Evolutionary conservation across 2,329 filamentous ascomycete species (phyloP).

Genomic region (Pseudogymnoascus destructans): DNA sequence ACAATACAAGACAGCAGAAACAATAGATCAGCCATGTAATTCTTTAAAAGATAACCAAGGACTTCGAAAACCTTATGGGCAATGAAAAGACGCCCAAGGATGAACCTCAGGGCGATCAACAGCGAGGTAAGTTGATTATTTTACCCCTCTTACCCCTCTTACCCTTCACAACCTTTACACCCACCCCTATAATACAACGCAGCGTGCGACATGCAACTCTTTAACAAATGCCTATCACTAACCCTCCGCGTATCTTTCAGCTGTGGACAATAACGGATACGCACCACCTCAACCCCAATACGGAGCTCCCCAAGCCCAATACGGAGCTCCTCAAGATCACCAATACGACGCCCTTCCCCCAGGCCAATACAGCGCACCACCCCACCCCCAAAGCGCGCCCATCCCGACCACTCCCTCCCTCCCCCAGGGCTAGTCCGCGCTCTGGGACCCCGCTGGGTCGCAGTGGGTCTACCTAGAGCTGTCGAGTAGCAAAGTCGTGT

Average conservation of each 20-base stretch:
- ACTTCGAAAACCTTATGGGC: constrained; percentile 37
- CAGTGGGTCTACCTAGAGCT: constrained; percentile 51
- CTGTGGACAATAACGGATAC: not conserved
- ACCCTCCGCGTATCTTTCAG: constrained; percentile 11
- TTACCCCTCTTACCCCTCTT: constrained; percentile 10
- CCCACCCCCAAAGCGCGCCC: constrained; percentile 5
- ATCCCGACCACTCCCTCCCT: constrained; percentile 23
- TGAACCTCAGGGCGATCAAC: not conserved
- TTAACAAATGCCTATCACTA: constrained; percentile 12
- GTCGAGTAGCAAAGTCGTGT: constrained; percentile 22
- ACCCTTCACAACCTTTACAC: not conserved
- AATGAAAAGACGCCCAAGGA: constrained; percentile 27
- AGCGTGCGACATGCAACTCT: constrained; percentile 14
- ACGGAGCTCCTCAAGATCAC: constrained; percentile 10
- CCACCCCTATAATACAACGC: not conserved
- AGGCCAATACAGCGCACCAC: constrained; percentile 20
- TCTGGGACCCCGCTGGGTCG: constrained; percentile 48
- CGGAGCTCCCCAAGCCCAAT: constrained; percentile 11
- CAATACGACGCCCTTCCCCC: constrained; percentile 18
- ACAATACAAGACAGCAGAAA: not conserved
- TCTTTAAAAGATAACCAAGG: constrained; percentile 33
- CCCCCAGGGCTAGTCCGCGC: constrained; percentile 45
- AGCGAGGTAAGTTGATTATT: not conserved
- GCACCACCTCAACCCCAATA: not conserved
- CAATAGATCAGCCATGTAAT: constrained; percentile 30